Evolutionary conservation across 192 early-diverging fungal genomes (phyloP).

Genomic region (Backusella sp.): DNA sequence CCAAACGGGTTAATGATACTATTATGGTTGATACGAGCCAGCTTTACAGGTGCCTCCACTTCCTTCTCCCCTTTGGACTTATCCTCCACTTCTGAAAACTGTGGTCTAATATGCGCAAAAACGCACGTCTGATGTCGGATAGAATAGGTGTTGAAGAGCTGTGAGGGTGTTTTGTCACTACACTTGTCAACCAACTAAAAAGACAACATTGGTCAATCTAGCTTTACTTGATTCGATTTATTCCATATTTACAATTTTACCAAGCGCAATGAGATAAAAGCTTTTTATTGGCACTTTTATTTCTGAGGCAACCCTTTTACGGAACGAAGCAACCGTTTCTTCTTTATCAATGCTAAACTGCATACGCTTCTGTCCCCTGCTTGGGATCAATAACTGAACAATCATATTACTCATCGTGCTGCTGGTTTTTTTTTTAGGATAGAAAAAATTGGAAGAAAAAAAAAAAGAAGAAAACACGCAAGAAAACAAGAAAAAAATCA

Average conservation of each 20-base stretch:
- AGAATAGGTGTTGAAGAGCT: neutral
- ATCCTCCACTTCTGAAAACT: neutral
- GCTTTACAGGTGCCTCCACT: neutral
- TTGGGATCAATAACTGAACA: slow-evolving; percentile 4
- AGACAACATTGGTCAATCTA: too few species aligned
- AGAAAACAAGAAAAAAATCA: neutral
- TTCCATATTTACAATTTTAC: slow-evolving; percentile 14
- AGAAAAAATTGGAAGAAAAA: neutral
- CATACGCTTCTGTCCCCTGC: neutral
- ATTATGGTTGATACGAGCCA: neutral
- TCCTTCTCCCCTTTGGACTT: neutral
- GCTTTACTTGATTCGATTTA: too few species aligned
- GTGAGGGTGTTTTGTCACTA: slow-evolving; percentile 5
- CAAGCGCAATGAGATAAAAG: slow-evolving; percentile 9
- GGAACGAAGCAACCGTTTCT: slow-evolving; percentile 6
- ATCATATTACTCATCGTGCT: neutral
- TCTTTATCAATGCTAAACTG: neutral
- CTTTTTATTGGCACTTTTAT: neutral
- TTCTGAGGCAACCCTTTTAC: neutral
- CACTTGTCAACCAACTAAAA: slow-evolving; percentile 10
- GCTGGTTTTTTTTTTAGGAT: neutral
- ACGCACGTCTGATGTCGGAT: neutral
- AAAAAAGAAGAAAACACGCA: neutral
- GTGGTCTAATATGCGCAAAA: neutral
- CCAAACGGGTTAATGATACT: neutral